A percentile compares a stretch with the other conserved stretches of the same genome.
Conservation (phyloP, 495 filamentous ascomycete species). For the Hypoxylon trugodes region DNA sequence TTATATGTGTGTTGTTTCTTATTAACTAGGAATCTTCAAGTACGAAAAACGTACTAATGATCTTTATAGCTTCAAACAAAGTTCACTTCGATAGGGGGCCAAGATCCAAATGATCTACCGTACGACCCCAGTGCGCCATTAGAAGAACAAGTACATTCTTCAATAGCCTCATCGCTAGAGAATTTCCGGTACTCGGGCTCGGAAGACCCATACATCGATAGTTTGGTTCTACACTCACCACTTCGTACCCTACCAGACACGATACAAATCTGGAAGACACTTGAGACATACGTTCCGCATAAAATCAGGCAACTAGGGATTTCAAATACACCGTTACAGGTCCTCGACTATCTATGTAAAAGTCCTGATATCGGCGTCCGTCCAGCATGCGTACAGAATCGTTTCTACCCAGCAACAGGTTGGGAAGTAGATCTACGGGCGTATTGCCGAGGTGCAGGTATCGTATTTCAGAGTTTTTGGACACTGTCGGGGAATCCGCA, state of each 20-base stretch:
- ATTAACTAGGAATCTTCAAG: background rate
- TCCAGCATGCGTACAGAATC: slow-evolving; percentile 74
- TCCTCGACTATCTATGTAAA: slow-evolving; percentile 60
- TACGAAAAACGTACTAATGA: slow-evolving; percentile 16
- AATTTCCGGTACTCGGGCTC: slow-evolving; percentile 60
- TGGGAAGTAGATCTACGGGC: slow-evolving; percentile 69
- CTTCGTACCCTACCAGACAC: slow-evolving; percentile 65
- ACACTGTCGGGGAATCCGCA: slow-evolving; percentile 74
- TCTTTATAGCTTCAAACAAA: slow-evolving; percentile 78
- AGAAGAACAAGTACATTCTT: slow-evolving; percentile 70
- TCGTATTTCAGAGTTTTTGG: slow-evolving; percentile 82
- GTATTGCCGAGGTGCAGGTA: slow-evolving; percentile 67
- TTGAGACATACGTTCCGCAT: slow-evolving; percentile 71
- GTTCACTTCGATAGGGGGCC: slow-evolving; percentile 70
- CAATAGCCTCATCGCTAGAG: slow-evolving; percentile 71
- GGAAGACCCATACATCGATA: slow-evolving; percentile 71
- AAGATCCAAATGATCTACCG: slow-evolving; percentile 67
- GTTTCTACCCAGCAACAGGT: slow-evolving; percentile 66
- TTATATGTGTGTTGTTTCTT: slow-evolving; percentile 62
- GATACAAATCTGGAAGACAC: slow-evolving; percentile 67
- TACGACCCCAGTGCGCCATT: slow-evolving; percentile 61
- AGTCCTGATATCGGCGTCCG: slow-evolving; percentile 45
- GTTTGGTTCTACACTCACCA: slow-evolving; percentile 76
- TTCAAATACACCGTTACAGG: slow-evolving; percentile 67
- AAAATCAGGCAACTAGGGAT: slow-evolving; percentile 73